Conservation (phyloP, 352 stramenopile species). For the Phytophthora pisi region DNA sequence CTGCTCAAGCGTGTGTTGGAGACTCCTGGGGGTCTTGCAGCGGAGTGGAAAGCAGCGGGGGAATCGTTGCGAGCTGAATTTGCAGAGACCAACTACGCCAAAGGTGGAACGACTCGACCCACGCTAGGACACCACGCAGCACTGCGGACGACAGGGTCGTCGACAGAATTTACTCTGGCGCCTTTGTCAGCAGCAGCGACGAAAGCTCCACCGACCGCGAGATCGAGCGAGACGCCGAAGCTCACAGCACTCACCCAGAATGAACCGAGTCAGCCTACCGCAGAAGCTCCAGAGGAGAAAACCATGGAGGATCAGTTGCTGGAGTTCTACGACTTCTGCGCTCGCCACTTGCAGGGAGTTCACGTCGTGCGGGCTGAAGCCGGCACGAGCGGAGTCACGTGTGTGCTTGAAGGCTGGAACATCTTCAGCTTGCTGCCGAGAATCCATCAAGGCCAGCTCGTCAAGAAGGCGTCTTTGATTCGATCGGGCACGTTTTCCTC, state of each 20-base stretch:
- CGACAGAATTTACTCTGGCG: constrained; percentile 17
- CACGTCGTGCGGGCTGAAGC: constrained; percentile 63
- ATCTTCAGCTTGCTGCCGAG: constrained; percentile 65
- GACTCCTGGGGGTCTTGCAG: constrained; percentile 45
- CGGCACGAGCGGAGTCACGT: constrained; percentile 64
- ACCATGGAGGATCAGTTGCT: constrained; percentile 53
- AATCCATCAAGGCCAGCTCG: constrained; percentile 33
- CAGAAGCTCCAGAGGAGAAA: constrained; percentile 36
- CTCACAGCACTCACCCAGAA: constrained; percentile 11
- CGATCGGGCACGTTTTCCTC: constrained; percentile 43
- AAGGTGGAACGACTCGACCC: constrained; percentile 4
- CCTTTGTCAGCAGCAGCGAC: constrained; percentile 12
- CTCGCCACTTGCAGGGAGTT: constrained; percentile 54
- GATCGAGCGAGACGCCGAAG: constrained; percentile 10
- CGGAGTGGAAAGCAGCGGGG: constrained; percentile 50
- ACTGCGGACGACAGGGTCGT: constrained; percentile 1
- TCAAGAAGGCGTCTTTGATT: constrained; percentile 36
- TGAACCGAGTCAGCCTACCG: constrained; percentile 9
- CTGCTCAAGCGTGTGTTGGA: constrained; percentile 38
- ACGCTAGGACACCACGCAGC: constrained; percentile 7
- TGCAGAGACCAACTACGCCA: constrained; percentile 31
- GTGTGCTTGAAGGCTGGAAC: constrained; percentile 70
- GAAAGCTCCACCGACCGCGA: constrained; percentile 10
- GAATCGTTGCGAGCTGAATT: constrained; percentile 71
- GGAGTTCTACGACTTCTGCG: constrained; percentile 63